Evolutionary conservation across 805 yeast genomes (phyloP).

Genomic region (Ogataea thermomethanolica): DNA sequence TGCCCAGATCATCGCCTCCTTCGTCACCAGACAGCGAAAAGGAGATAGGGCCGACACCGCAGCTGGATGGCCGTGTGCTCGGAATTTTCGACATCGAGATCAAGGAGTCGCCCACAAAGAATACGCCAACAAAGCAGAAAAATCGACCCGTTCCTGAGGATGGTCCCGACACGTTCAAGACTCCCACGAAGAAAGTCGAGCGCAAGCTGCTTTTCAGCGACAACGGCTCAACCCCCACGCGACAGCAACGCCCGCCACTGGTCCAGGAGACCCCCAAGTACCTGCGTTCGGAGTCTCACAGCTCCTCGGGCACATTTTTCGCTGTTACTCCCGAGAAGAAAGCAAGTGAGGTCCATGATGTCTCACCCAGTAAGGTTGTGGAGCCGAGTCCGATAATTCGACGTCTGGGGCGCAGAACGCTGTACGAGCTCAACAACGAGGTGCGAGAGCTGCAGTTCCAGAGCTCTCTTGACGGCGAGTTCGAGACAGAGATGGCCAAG

Average conservation of each 20-base stretch:
- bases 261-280: constrained; percentile 25
- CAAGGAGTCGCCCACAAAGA: constrained; percentile 20
- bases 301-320: constrained; percentile 5
- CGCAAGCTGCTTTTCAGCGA: constrained; percentile 19
- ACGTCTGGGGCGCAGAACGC: constrained; percentile 27
- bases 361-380: constrained; percentile 18
- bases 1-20: constrained; percentile 5
- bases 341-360: not conserved
- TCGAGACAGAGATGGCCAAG: constrained; percentile 15
- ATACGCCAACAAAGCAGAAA: constrained; percentile 8
- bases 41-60: constrained; percentile 86
- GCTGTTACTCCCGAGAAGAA: constrained; percentile 12
- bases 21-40: constrained; percentile 15
- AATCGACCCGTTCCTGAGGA: not conserved
- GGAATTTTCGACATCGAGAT: constrained; percentile 61
- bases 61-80: constrained; percentile 69
- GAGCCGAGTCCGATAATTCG: constrained; percentile 33
- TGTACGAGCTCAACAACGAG: constrained; percentile 48
- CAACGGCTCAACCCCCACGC: constrained; percentile 8
- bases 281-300: constrained; percentile 17
- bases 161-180: constrained; percentile 24
- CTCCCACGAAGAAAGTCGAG: constrained; percentile 28
- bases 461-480: constrained; percentile 19
- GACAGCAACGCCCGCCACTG: constrained; percentile 1
- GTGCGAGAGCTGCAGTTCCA: constrained; percentile 33